These are phyloP conservation scores for Umbelopsis vinacea DNA, from an alignment of 192 early-diverging fungal genomes.

Conservation along the genomic window DNA sequence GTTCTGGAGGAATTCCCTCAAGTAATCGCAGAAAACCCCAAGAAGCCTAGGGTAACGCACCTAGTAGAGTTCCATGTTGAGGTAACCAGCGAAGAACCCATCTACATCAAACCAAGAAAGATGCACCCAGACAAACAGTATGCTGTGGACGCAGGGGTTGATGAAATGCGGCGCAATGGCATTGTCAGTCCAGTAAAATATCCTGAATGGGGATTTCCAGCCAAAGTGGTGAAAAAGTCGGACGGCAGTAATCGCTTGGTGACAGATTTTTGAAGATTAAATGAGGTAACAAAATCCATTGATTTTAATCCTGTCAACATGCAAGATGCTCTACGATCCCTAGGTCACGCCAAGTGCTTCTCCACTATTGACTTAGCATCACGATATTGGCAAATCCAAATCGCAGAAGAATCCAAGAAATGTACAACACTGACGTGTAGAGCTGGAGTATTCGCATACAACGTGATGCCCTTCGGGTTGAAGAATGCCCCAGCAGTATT, in stretches of 20 bases:
- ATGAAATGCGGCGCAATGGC: background rate
- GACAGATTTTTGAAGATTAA: background rate
- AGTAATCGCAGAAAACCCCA: background rate
- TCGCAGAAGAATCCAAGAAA: background rate
- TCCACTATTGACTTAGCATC: background rate
- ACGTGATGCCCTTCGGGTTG: no score
- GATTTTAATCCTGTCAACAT: background rate
- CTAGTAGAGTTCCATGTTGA: background rate
- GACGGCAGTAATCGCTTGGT: background rate
- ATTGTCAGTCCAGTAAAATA: background rate
- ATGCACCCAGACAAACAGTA: background rate
- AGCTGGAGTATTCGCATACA: no score
- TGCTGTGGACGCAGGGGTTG: background rate
- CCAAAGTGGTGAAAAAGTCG: background rate
- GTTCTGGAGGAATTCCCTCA: no score
- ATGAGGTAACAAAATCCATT: background rate
- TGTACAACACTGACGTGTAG: no score
- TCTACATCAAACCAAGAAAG: background rate
- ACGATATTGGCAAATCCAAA: background rate
- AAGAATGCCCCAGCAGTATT: no score
- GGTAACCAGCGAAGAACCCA: background rate
- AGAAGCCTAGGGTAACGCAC: background rate
- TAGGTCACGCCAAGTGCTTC: background rate
- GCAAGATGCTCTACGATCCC: background rate
- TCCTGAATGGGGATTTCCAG: background rate